Base-by-base conservation (phyloP, 164 flowering plant genomes). In the Warburgia ugandensis region DNA sequence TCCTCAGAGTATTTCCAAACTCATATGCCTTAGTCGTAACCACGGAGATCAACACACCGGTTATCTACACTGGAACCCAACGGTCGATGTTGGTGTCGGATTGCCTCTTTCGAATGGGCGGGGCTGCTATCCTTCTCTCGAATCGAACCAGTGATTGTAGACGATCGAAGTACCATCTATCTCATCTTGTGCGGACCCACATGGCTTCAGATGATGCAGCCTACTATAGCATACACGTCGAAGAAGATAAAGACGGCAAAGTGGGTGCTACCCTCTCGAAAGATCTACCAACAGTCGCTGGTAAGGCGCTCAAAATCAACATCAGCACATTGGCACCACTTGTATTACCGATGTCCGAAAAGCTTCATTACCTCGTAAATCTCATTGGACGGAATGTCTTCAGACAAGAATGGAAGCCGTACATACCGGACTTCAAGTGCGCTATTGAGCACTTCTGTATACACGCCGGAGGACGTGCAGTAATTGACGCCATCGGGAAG, bases 391-490 rank as follows among this genome's bases (percentile, higher is more conserved):
- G 6, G 16, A 2, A 11, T 32, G 37, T 35, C 14, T 16, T 35
- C 38, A 48, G 47, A 29, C 6, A 48, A 19, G 3, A 25, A 29
- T 9, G 4, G 38, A 35, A 35, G 38, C 38, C 27, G 9, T 54
- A 48, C 14, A 13, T 52, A 2, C 65, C 70, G 0, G 37, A 66
- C 21, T 56, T 66, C 37, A 51, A 48, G 33, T 46, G 19, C 20
- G 55, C 55, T 2, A 46, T 60, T 2, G 51, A 66, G 17, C 70
- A 66, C 23, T 60, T 66, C 14, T 66, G 62, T 26, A 59, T 60
- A 14, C 70, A 66, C 19, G 62, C 62, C 5, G 65, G 69, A n/a
- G 60, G 69, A 9, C 54, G 45, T 43, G 51, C 45, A 4, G 52
- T 66, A 45, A 43, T 66, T 25, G 51, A 66, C 6, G 45, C 54